Evolutionary conservation across 495 filamentous ascomycete genomes (phyloP).

Genomic region (Penicillium taxi): DNA sequence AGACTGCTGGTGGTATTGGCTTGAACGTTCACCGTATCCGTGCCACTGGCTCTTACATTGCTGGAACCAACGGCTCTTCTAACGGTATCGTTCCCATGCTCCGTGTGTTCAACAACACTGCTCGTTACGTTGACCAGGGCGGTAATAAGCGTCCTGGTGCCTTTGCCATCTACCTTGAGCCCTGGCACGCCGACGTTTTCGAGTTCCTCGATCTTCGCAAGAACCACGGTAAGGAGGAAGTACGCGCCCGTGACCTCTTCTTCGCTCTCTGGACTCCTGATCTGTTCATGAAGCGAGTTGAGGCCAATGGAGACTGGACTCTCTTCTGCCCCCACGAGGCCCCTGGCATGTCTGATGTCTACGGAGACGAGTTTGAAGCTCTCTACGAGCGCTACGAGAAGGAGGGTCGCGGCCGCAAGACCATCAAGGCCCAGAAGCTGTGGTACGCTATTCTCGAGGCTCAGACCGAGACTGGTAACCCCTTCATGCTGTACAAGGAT

Average conservation of each 20-base stretch:
- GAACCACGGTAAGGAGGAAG: constrained; percentile 98
- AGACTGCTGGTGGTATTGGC: constrained; percentile 96
- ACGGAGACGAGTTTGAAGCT: constrained; percentile 92
- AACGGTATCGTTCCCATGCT: constrained; percentile 98
- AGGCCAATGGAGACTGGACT: constrained; percentile 92
- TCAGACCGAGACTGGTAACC: constrained; percentile 97
- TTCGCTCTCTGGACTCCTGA: constrained; percentile 97
- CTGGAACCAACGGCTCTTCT: constrained; percentile 92
- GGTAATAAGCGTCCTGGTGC: constrained; percentile 98
- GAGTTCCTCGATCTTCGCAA: constrained; percentile 95
- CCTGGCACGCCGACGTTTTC: constrained; percentile 97
- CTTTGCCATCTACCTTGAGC: constrained; percentile 98
- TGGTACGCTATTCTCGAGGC: constrained; percentile 98
- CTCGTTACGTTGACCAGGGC: constrained; percentile 96
- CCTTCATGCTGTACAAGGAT: constrained; percentile 99
- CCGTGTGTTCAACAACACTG: constrained; percentile 97
- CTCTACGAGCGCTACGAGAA: constrained; percentile 91
- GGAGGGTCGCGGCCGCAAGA: constrained; percentile 81
- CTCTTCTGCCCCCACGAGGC: constrained; percentile 96
- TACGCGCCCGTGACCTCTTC: constrained; percentile 94
- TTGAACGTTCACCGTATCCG: constrained; percentile 93
- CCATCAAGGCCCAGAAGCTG: constrained; percentile 94
- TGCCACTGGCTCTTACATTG: constrained; percentile 94
- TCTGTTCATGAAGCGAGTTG: constrained; percentile 98
- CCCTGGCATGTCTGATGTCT: constrained; percentile 89